phyloP scores from a whole-genome alignment of 2,329 filamentous ascomycete genomes.

The Elsinoe necatrix region DNA sequence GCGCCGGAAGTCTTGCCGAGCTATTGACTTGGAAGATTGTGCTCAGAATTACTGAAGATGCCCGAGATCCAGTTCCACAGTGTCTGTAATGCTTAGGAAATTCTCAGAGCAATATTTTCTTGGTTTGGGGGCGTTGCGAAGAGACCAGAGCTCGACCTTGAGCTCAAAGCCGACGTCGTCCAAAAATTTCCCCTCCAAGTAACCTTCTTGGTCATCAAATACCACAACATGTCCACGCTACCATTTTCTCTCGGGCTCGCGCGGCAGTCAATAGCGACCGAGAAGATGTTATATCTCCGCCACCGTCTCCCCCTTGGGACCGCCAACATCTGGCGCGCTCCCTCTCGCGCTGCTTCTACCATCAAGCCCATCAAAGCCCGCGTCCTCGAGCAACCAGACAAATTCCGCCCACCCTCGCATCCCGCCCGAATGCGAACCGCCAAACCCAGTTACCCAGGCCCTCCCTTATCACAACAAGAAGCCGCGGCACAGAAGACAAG shows the following conservation, averaged over 20 bases:
- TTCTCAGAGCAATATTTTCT: neutral
- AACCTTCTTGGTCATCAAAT: neutral
- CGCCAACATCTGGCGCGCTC: neutral
- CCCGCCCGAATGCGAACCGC: conserved; percentile 55
- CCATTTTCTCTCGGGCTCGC: neutral
- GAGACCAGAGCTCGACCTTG: neutral
- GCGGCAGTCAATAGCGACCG: neutral
- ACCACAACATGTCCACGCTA: conserved; percentile 2
- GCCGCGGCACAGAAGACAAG: conserved; percentile 55
- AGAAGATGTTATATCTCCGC: neutral
- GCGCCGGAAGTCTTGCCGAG: neutral
- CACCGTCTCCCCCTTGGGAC: neutral
- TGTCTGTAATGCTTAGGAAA: neutral
- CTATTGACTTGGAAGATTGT: neutral
- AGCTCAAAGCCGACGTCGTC: neutral
- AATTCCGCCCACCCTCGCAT: conserved; percentile 89
- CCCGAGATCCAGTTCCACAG: neutral
- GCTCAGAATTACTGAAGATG: neutral
- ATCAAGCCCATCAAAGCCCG: conserved; percentile 47
- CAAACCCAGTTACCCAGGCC: conserved; percentile 64
- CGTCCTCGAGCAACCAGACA: conserved; percentile 75
- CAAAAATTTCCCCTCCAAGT: conserved; percentile 12
- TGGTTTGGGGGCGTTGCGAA: neutral
- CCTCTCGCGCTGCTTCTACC: conserved; percentile 26
- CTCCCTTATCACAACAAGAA: conserved; percentile 58